Evolutionary conservation across 805 yeast species (phyloP).

Genomic region (Wickerhamomyces chambardii): DNA sequence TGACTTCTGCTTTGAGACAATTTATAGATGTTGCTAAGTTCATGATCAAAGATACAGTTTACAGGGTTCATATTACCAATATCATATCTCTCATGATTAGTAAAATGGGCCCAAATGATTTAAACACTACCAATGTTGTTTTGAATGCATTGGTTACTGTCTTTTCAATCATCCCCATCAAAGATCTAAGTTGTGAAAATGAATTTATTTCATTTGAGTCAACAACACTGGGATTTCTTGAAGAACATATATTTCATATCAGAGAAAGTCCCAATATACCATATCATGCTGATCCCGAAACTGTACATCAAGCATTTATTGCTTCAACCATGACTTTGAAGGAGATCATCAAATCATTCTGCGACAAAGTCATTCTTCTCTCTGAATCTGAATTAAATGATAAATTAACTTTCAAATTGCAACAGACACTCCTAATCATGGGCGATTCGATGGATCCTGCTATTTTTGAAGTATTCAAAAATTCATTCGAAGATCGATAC

Average conservation of each 20-base stretch:
- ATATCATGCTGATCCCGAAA: constrained; percentile 32
- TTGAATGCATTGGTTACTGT: constrained; percentile 61
- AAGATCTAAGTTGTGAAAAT: constrained; percentile 36
- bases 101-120: constrained; percentile 86
- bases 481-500: constrained; percentile 26
- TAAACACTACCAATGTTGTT: constrained; percentile 60
- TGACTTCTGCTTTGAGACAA: constrained; percentile 61
- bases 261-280: constrained; percentile 15
- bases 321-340: constrained; percentile 71
- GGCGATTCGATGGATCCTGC: constrained; percentile 55
- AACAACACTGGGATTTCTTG: constrained; percentile 45
- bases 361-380: constrained; percentile 50
- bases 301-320: constrained; percentile 47
- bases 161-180: constrained; percentile 65
- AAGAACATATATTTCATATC: constrained; percentile 51
- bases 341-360: constrained; percentile 44
- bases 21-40: constrained; percentile 58
- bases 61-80: constrained; percentile 72
- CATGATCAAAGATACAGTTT: constrained; percentile 53
- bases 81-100: constrained; percentile 61
- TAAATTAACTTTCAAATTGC: constrained; percentile 26
- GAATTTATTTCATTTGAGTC: constrained; percentile 32
- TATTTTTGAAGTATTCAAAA: constrained; percentile 35
- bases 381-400: constrained; percentile 43
- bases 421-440: constrained; percentile 36